Conservation (phyloP, 2,329 filamentous ascomycete species). For the Colletotrichum sp. region DNA sequence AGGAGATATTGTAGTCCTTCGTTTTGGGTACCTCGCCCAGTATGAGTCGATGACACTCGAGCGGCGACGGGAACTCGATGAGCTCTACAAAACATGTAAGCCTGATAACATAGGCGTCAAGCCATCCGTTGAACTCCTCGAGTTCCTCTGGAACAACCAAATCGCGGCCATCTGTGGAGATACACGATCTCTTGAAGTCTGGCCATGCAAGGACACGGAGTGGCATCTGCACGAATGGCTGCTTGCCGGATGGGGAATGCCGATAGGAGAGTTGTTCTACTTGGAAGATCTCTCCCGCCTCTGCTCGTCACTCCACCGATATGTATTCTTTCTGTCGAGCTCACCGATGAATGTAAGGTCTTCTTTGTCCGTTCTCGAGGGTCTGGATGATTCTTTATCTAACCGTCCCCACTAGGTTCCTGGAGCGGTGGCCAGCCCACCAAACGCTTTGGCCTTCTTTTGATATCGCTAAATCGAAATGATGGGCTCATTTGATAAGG, state of each 20-base stretch:
- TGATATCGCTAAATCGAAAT: not conserved
- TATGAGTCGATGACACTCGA: constrained; percentile 22
- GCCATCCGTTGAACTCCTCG: constrained; percentile 33
- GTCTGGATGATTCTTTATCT: not conserved
- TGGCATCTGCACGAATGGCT: constrained; percentile 27
- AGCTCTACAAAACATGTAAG: constrained; percentile 20
- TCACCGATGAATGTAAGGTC: constrained; percentile 21
- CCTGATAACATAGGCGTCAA: constrained; percentile 39
- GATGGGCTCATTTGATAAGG: not conserved
- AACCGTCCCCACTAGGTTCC: not conserved
- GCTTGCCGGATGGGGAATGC: constrained; percentile 25
- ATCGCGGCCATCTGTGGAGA: constrained; percentile 48
- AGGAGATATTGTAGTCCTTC: constrained; percentile 25
- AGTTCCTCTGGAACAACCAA: constrained; percentile 46
- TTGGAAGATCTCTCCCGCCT: constrained; percentile 16
- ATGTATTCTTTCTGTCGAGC: constrained; percentile 22
- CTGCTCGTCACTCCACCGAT: constrained; percentile 6
- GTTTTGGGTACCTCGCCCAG: constrained; percentile 24
- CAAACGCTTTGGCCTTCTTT: constrained; percentile 17
- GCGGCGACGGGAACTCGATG: constrained; percentile 19
- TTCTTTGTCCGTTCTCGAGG: not conserved
- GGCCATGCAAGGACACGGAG: constrained; percentile 30
- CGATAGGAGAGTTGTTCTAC: constrained; percentile 26
- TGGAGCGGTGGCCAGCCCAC: constrained; percentile 15
- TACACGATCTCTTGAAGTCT: constrained; percentile 38